Percentiles rank a stretch among this genome's conserved stretches.
Conservation (phyloP, 306 rosid genomes). For the Carpinus fangiana region DNA sequence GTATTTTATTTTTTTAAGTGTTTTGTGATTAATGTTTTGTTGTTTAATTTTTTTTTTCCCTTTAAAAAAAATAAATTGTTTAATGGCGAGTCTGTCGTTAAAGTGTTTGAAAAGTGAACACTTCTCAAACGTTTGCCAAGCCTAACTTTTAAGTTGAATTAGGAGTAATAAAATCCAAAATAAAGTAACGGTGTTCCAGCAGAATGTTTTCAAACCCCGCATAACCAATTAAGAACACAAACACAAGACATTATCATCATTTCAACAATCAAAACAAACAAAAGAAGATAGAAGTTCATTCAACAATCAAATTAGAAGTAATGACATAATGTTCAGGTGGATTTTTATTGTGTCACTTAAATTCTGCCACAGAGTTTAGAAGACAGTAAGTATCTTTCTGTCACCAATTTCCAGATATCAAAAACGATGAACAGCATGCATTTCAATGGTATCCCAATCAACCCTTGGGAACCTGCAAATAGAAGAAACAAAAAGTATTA, state of each 20-base stretch:
- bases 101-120: too few species aligned
- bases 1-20: too few species aligned
- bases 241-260: not conserved
- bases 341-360: conserved; percentile 45
- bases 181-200: too few species aligned
- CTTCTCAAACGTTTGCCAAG: too few species aligned
- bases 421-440: conserved; percentile 31
- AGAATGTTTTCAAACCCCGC: too few species aligned
- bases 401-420: conserved; percentile 26
- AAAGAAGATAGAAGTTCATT: conserved; percentile 9
- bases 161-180: too few species aligned
- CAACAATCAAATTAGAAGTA: conserved; percentile 27
- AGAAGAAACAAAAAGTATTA: conserved; percentile 13
- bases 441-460: conserved; percentile 30
- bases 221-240: too few species aligned
- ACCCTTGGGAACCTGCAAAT: conserved; percentile 32
- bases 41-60: too few species aligned
- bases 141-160: too few species aligned
- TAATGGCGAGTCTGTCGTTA: too few species aligned
- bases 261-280: not conserved
- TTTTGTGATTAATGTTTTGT: too few species aligned
- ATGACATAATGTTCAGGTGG: conserved; percentile 22
- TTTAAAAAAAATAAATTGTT: too few species aligned
- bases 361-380: conserved; percentile 36
- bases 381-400: conserved; percentile 41